Percentiles rank a stretch among this genome's conserved stretches.
These are phyloP conservation scores for Rhizoctonia solani DNA, from an alignment of 1,284 basidiomycete genomes.

Conservation along the genomic window DNA sequence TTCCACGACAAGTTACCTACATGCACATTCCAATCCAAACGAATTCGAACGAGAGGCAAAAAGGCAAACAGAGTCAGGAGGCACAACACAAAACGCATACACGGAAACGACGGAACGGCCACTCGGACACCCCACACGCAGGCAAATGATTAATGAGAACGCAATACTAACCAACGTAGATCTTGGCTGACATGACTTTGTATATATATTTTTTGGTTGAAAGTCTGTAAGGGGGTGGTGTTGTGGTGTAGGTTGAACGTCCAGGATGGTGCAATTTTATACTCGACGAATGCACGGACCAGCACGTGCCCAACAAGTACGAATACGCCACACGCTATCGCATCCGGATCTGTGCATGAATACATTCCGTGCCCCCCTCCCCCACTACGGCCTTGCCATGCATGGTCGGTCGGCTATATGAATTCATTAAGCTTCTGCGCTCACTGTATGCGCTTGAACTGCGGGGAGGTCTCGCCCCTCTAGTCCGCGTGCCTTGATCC, in stretches of 20 bases:
- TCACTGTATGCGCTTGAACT: constrained; percentile 5
- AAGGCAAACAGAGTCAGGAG: no score
- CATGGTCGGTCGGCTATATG: no score
- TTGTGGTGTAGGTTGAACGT: not conserved
- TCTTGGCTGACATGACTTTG: constrained; percentile 15
- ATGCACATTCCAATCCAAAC: constrained; percentile 9
- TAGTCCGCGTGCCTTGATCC: no score
- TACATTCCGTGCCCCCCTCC: no score
- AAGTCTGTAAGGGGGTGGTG: not conserved
- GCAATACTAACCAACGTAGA: constrained; percentile 38
- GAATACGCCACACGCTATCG: constrained; percentile 15
- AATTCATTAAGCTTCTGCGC: no score
- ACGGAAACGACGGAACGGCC: constrained; percentile 27
- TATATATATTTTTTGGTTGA: no score
- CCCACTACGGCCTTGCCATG: no score
- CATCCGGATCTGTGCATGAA: not conserved
- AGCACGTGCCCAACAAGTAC: constrained; percentile 12
- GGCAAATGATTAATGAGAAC: no score
- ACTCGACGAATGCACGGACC: constrained; percentile 17
- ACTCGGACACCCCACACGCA: constrained; percentile 21
- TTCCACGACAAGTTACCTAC: constrained; percentile 38
- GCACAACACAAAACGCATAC: no score
- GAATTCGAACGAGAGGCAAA: constrained; percentile 9
- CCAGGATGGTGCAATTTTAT: constrained; percentile 11
- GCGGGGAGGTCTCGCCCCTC: constrained; percentile 1